phyloP scores from a whole-genome alignment of 768 basidiomycete species.

The Kwoniella dejecticola region DNA sequence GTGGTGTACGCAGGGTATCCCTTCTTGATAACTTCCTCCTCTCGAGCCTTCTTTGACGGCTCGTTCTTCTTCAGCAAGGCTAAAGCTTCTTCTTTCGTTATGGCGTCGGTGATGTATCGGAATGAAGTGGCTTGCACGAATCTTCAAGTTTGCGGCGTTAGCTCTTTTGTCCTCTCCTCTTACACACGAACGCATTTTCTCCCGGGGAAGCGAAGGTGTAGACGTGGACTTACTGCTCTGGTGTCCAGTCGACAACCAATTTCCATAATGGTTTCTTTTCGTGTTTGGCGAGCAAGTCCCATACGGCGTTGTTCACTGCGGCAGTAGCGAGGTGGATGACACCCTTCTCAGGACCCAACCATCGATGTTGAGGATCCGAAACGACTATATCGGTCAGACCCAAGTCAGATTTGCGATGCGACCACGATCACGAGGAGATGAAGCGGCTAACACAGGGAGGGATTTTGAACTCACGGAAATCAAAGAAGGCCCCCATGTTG shows the following conservation, averaged over 20 bases:
- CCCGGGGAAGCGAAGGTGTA: too few species aligned
- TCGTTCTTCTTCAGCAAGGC: conserved; percentile 76
- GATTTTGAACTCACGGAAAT: conserved; percentile 59
- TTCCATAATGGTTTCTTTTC: conserved; percentile 91
- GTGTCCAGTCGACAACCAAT: conserved; percentile 82
- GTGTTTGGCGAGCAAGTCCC: conserved; percentile 69
- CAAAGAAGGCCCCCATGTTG: conserved; percentile 90
- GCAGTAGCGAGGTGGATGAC: conserved; percentile 88
- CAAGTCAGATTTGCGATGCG: conserved; percentile 4
- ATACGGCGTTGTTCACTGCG: conserved; percentile 87
- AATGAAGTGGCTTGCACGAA: conserved; percentile 75
- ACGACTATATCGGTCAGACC: conserved; percentile 59
- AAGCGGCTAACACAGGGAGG: neutral
- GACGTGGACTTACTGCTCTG: conserved; percentile 56
- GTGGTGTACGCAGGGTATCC: conserved; percentile 95
- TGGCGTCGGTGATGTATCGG: conserved; percentile 89
- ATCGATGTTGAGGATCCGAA: conserved; percentile 86
- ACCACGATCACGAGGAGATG: neutral
- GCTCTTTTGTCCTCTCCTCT: too few species aligned
- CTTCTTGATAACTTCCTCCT: conserved; percentile 67
- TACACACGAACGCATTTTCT: too few species aligned
- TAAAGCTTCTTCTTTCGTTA: conserved; percentile 87
- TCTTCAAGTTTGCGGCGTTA: conserved; percentile 56
- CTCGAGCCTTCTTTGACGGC: conserved; percentile 74
- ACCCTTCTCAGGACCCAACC: conserved; percentile 95